Percentiles rank a stretch among this genome's conserved stretches.
Conservation (phyloP, 768 basidiomycete species). For the Solioccasus polychromus region DNA sequence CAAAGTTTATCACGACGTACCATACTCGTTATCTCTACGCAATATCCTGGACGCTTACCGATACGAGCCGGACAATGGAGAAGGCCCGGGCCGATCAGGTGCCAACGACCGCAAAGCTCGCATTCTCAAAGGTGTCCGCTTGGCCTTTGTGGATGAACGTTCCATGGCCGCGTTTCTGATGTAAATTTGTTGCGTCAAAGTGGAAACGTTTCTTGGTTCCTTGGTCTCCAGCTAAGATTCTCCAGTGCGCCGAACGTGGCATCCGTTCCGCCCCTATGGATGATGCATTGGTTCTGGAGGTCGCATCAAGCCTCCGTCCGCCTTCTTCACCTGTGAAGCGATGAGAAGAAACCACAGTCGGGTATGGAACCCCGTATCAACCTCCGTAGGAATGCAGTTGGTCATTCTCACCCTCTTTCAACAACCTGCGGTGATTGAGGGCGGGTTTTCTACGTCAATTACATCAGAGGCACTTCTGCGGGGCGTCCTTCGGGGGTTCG, state of each 20-base stretch:
- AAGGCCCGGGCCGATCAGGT: constrained; percentile 22
- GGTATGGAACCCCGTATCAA: constrained; percentile 9
- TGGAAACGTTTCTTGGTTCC: constrained; percentile 13
- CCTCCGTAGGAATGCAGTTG: constrained; percentile 9
- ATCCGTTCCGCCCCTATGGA: constrained; percentile 18
- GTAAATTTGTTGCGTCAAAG: constrained; percentile 21
- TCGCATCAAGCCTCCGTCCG: constrained; percentile 6
- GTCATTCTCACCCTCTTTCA: neutral
- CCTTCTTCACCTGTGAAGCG: constrained; percentile 14
- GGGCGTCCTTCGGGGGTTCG: constrained; percentile 8
- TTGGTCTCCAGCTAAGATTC: constrained; percentile 14
- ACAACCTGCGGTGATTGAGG: constrained; percentile 17
- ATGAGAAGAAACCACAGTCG: constrained; percentile 11
- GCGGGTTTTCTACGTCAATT: constrained; percentile 1
- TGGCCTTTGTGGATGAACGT: constrained; percentile 47
- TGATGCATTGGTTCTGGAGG: constrained; percentile 1
- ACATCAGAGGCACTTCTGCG: constrained; percentile 3
- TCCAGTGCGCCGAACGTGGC: constrained; percentile 19
- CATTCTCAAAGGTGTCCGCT: constrained; percentile 44
- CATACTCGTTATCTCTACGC: constrained; percentile 46
- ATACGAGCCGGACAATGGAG: constrained; percentile 23
- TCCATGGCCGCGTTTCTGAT: constrained; percentile 44
- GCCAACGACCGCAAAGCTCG: constrained; percentile 39
- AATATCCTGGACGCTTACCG: constrained; percentile 51
- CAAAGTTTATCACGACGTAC: constrained; percentile 58